Evolutionary conservation across 164 flowering plant species (phyloP), one percentile per base, ranked within the genome.

Genomic region (Amborella trichopoda): DNA sequence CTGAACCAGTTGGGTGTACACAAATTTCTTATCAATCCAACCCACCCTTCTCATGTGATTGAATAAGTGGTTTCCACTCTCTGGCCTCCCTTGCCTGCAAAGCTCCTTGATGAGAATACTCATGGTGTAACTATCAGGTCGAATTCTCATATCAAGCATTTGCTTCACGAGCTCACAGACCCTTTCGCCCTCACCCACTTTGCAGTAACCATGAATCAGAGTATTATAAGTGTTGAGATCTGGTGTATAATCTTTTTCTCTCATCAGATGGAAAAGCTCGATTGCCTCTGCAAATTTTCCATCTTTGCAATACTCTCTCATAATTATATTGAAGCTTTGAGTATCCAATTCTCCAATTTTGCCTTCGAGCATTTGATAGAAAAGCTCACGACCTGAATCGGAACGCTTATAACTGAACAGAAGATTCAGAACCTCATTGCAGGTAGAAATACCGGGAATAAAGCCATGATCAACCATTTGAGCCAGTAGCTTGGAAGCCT

Each of bases 11-110:
- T 55, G 52, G 17, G 59, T 40, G 38, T 55, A 55, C n/a, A 55
- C 59, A 40, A 55, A 55, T 16, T 55, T 55, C 32, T 25, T 55
- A 23, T 55, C 59, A 4, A 55, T 55, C 59, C 59, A 55, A 55
- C 59, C 59, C 9, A 55, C 52, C 22, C 21, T 55, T 44, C 59
- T 55, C 59, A 55, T 55, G 53, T 55, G 19, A 40, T 55, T 39
- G 22, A 55, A 55, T 47, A 55, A n/a, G 40, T 55, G 33, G 23
- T 55, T 55, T 21, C 59, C 59, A 23, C 22, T 10, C 41, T 55
- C 59, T n/a, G 59, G 52, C 23, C 48, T 28, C 9, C 59, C 59
- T 40, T 37, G 52, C 30, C 48, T 55, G 47, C 59, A 55, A 23
- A 55, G 33, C 47, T 55, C 52, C 48, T 55, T 55, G 12, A 55